Evolutionary conservation across 139 green algal genomes (phyloP), one percentile per base, ranked within the genome.

Genomic region (Auxenochlorella pyrenoidosa): DNA sequence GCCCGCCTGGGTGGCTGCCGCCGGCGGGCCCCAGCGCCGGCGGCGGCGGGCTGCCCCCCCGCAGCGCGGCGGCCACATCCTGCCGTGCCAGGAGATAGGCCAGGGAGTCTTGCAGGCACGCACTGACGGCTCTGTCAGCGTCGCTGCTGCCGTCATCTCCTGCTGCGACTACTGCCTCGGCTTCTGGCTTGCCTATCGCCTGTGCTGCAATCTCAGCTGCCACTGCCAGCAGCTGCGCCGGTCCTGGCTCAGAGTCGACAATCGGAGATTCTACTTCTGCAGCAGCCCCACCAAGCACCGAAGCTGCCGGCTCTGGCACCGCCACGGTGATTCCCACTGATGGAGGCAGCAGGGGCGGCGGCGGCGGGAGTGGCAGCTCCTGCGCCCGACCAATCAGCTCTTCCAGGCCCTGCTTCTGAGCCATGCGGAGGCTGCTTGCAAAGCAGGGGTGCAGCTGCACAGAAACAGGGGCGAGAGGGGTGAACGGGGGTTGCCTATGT

Each of bases 401-500:
- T 5, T 72, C 22, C n/a, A 88, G 75, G 16, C 84, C 84, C 36
- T 65, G 72, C 19, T 18, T 70, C 90, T 91, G 87, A 5, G 90
- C 90, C 41, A 87, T 66, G 18, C 90, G 88, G 44, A 93, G 38
- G 76, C 81, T 91, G 87, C 40, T 87, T 38, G 90, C 90, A 83
- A 93, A 93, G 85, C 87, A 91, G 44, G 90, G 90, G 65, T 93
- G 90, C 68, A 93, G 85, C 79, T 85, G 80, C 80, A 63, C 38
- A 38, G 79, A 0, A 41, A 58, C 0, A 60, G 0, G 5, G 58
- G 40, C 2, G 22, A 41, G 72, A 2, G 22, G 22, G 68, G 38
- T 6, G 2, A 5, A 41, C 38, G 0, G 5, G 38, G 59, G n/a
- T n/a, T n/a, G n/a, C n/a, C n/a, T n/a, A n/a, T n/a, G n/a, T n/a